phyloP scores from a whole-genome alignment of 208 protist species.

The Zelonia costaricensis region DNA sequence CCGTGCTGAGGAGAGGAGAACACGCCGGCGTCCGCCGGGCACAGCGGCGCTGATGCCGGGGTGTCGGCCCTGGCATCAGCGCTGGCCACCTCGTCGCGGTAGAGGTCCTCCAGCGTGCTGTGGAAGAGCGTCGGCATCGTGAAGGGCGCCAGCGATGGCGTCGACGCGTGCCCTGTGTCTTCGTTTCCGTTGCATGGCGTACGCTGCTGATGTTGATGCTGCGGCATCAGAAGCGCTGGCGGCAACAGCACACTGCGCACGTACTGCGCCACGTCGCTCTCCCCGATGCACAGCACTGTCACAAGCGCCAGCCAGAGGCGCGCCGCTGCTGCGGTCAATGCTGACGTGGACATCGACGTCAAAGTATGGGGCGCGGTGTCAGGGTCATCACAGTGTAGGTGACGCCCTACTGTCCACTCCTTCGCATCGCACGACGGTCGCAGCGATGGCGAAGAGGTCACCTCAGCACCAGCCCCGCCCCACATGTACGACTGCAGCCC shows the following conservation, averaged over 20 bases:
- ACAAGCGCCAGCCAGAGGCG: slow-evolving; percentile 23
- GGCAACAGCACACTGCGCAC: slow-evolving; percentile 29
- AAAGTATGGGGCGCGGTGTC: no score
- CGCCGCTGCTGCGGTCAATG: neutral
- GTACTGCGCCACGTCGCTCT: slow-evolving; percentile 33
- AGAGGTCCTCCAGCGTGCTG: slow-evolving; percentile 25
- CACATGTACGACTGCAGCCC: slow-evolving; percentile 6
- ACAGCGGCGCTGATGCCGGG: slow-evolving; percentile 1
- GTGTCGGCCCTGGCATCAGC: neutral
- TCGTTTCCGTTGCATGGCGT: no score
- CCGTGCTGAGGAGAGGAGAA: no score
- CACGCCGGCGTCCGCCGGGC: neutral
- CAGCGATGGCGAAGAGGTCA: no score
- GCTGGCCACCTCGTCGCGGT: slow-evolving; percentile 10
- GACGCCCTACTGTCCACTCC: no score
- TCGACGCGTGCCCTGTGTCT: no score
- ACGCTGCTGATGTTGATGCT: no score
- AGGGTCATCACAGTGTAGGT: no score
- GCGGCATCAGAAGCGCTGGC: no score
- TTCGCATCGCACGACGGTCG: no score
- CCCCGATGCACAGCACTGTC: slow-evolving; percentile 24
- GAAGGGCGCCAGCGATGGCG: slow-evolving; percentile 16
- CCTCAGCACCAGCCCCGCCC: no score
- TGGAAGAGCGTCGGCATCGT: slow-evolving; percentile 26
- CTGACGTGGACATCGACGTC: no score